Percentiles rank a stretch among this genome's conserved stretches.
Conservation (phyloP, 495 filamentous ascomycete species). For the Symbiotaphrina buchneri region DNA sequence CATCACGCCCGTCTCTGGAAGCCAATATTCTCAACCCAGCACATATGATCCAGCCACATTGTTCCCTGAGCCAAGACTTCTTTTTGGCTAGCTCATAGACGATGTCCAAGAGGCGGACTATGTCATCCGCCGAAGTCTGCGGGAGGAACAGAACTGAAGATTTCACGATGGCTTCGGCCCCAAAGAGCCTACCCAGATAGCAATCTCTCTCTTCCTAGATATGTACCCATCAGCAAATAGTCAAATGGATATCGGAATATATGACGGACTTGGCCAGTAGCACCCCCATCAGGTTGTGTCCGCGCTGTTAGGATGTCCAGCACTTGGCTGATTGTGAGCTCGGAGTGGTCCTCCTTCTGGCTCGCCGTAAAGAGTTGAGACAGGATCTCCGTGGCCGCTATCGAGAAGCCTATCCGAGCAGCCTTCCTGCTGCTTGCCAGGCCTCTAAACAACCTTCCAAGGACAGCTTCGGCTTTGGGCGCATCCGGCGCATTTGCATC, state of each 20-base stretch:
- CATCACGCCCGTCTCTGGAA: conserved; percentile 13
- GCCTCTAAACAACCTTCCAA: conserved; percentile 57
- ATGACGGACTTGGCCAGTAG: conserved; percentile 33
- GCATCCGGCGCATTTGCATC: conserved; percentile 6
- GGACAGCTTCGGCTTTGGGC: conserved; percentile 10
- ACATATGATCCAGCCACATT: conserved; percentile 54
- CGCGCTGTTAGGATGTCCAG: conserved; percentile 44
- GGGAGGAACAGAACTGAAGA: conserved; percentile 45
- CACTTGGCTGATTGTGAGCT: conserved; percentile 27
- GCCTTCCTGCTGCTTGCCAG: conserved; percentile 80
- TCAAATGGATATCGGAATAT: conserved; percentile 1
- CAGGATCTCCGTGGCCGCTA: conserved; percentile 56
- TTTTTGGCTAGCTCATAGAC: conserved; percentile 30
- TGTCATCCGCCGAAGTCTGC: conserved; percentile 21
- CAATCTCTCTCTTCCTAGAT: conserved; percentile 64
- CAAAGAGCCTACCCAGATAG: conserved; percentile 68
- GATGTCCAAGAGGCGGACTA: conserved; percentile 36
- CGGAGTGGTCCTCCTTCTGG: conserved; percentile 11
- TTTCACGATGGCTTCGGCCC: conserved; percentile 62
- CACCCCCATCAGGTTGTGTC: conserved; percentile 37
- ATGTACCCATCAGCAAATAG: background rate
- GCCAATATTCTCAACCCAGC: conserved; percentile 21
- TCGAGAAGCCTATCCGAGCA: conserved; percentile 72
- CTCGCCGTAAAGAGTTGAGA: conserved; percentile 7
- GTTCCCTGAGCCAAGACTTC: conserved; percentile 75